Conservation (phyloP, 306 rosid genomes). For the Macrotyloma uniflorum region DNA sequence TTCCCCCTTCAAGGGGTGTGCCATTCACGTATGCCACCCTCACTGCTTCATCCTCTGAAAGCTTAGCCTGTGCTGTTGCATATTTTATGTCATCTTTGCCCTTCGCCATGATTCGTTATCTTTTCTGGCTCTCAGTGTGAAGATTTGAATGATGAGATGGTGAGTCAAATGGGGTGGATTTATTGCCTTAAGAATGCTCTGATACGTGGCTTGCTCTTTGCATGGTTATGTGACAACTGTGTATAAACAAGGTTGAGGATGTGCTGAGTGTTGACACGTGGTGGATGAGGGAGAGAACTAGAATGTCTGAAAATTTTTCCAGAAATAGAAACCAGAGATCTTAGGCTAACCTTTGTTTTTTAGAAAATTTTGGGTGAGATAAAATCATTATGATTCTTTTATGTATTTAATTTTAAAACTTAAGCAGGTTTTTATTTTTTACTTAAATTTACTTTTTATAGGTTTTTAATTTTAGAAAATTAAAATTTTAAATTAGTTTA, state of each 20-base stretch:
- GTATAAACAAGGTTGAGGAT: neutral
- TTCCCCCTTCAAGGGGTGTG: conserved; percentile 74
- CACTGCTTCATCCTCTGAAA: conserved; percentile 56
- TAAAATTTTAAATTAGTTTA: too few relatives aligned
- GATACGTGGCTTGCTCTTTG: conserved; percentile 38
- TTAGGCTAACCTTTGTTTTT: too few relatives aligned
- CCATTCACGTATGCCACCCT: conserved; percentile 62
- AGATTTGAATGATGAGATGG: neutral
- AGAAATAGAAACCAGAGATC: too few relatives aligned
- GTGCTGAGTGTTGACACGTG: conserved; percentile 37
- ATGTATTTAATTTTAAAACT: too few relatives aligned
- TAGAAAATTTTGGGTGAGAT: too few relatives aligned
- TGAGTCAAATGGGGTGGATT: neutral
- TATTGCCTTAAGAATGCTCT: conserved; percentile 5
- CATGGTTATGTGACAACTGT: conserved; percentile 37
- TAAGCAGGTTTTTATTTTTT: too few relatives aligned
- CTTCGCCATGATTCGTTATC: conserved; percentile 45
- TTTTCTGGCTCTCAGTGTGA: neutral
- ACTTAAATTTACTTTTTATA: too few relatives aligned
- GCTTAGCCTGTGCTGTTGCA: conserved; percentile 62
- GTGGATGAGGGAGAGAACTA: neutral
- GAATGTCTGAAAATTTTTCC: too few relatives aligned
- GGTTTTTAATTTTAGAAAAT: too few relatives aligned
- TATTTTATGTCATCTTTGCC: conserved; percentile 58
- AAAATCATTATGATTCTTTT: too few relatives aligned